Evolutionary conservation across 2,329 filamentous ascomycete genomes (phyloP).

Genomic region (Ophiocordyceps unilateralis): DNA sequence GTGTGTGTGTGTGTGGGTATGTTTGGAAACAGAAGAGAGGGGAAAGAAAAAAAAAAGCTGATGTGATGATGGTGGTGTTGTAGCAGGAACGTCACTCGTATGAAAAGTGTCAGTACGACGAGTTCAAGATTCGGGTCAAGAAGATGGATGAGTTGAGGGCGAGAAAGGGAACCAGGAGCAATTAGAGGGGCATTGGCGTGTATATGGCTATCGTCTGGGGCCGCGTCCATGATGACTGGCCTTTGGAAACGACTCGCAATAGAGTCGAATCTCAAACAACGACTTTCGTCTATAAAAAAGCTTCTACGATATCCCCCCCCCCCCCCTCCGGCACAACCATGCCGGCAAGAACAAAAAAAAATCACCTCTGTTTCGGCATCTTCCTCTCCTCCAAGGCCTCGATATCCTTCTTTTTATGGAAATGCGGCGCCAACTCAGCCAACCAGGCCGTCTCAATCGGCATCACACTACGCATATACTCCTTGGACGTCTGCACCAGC

Average conservation of each 20-base stretch:
- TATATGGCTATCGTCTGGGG: too few relatives aligned
- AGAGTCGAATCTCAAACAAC: too few relatives aligned
- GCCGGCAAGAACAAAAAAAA: background rate
- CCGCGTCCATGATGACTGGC: too few relatives aligned
- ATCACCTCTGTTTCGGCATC: conserved; percentile 19
- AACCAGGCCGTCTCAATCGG: conserved; percentile 76
- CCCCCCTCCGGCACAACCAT: too few relatives aligned
- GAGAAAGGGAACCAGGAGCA: conserved; percentile 70
- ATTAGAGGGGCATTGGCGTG: too few relatives aligned
- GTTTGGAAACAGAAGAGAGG: too few relatives aligned
- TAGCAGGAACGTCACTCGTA: conserved; percentile 94
- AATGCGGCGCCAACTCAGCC: conserved; percentile 81
- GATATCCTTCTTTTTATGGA: conserved; percentile 80
- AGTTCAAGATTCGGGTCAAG: conserved; percentile 95
- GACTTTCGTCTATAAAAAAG: too few relatives aligned
- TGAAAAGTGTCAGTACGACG: conserved; percentile 98
- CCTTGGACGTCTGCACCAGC: conserved; percentile 66
- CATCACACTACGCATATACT: conserved; percentile 82
- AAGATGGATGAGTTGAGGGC: conserved; percentile 96
- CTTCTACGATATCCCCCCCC: too few relatives aligned
- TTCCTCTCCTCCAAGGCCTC: conserved; percentile 68
- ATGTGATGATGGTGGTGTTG: background rate
- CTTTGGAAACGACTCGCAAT: too few relatives aligned
- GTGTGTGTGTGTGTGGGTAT: too few relatives aligned
- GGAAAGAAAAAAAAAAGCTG: background rate